Conservation (phyloP, 306 rosid genomes). For the Dryas drummondii region DNA sequence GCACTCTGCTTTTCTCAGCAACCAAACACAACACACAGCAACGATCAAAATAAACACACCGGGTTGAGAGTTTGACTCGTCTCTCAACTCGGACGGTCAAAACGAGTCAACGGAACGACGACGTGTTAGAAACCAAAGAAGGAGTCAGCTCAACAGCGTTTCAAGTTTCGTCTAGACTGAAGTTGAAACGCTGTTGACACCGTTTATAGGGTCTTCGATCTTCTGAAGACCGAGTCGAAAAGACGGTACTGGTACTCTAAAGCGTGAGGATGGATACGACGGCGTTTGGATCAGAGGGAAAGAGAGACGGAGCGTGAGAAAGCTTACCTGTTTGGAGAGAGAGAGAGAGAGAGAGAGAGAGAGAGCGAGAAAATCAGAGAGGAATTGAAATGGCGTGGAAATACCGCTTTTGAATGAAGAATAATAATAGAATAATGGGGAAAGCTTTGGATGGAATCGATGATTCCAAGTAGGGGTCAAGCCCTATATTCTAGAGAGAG, state of each 20-base stretch:
- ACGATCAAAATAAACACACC: not conserved
- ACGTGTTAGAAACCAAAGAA: not conserved
- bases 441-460: slow-evolving; percentile 10
- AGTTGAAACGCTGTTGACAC: not conserved
- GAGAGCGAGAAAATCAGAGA: not conserved
- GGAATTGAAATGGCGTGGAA: slow-evolving; percentile 24
- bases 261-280: not conserved
- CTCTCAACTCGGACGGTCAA: slow-evolving; percentile 8
- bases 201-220: too few relatives aligned
- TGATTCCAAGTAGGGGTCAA: slow-evolving; percentile 7
- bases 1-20: slow-evolving; percentile 25
- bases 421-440: not conserved
- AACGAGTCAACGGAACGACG: slow-evolving; percentile 3
- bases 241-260: too few relatives aligned
- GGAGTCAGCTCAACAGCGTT: slow-evolving; percentile 7
- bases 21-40: slow-evolving; percentile 23
- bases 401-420: slow-evolving; percentile 21
- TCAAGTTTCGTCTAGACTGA: not conserved
- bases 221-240: too few relatives aligned
- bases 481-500: slow-evolving; percentile 23
- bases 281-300: not conserved
- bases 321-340: not conserved
- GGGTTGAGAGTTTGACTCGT: slow-evolving; percentile 11
- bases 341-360: not conserved
- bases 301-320: not conserved